Evolutionary conservation across 1,284 basidiomycete species (phyloP).

Genomic region (Boletus sp.): DNA sequence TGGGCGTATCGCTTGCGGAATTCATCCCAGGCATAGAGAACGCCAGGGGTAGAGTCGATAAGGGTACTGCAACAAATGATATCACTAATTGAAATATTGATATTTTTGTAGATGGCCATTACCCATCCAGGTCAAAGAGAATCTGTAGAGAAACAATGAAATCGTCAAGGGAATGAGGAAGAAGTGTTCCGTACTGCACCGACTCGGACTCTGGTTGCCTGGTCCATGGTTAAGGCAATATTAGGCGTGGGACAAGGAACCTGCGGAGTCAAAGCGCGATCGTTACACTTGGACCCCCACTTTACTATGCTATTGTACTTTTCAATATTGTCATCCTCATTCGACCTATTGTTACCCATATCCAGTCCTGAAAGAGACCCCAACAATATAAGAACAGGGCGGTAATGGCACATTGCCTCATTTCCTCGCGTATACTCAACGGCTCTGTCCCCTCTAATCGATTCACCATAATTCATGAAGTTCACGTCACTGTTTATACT

Average conservation of each 20-base stretch:
- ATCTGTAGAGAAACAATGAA: slow-evolving; percentile 43
- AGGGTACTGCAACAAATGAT: slow-evolving; percentile 51
- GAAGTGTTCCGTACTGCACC: slow-evolving; percentile 28
- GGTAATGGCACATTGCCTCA: neutral
- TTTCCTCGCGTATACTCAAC: neutral
- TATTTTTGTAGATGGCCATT: slow-evolving; percentile 23
- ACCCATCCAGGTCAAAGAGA: slow-evolving; percentile 77
- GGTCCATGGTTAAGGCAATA: slow-evolving; percentile 22
- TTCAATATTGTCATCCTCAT: neutral
- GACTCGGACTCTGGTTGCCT: slow-evolving; percentile 19
- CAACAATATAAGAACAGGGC: slow-evolving; percentile 15
- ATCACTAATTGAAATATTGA: slow-evolving; percentile 12
- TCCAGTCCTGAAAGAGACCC: neutral
- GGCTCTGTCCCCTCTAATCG: slow-evolving; percentile 17
- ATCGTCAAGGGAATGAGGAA: neutral
- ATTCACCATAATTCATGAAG: slow-evolving; percentile 25
- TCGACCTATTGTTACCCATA: slow-evolving; percentile 12
- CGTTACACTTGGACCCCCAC: no score
- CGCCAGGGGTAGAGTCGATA: slow-evolving; percentile 73
- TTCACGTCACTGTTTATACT: slow-evolving; percentile 40
- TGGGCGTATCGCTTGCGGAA: slow-evolving; percentile 58
- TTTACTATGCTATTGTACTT: neutral
- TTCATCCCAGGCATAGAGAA: slow-evolving; percentile 62
- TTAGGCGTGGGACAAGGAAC: neutral
- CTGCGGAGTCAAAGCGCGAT: no score